Base-by-base conservation (phyloP, 306 rosid genomes). In the Trifolium repens region DNA sequence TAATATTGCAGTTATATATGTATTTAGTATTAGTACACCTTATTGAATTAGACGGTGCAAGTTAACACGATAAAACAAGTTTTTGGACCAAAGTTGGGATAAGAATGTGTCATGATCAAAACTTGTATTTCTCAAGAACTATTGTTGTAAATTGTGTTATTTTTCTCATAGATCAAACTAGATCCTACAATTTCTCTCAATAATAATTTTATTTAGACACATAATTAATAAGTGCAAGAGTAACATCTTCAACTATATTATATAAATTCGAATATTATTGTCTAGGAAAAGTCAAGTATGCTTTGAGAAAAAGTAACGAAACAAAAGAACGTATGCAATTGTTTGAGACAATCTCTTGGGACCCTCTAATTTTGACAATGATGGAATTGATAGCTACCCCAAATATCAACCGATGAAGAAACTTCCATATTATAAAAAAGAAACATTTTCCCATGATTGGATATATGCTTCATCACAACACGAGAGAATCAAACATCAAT, bases 401-500 rank as follows among this genome's bases (percentile, higher is more conserved):
- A 12, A 30, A 12, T 27, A 12, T 27, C 10, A 27, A 60, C 40
- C 66, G 66, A 60, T 30, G 66, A 60, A 60, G 69, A 64, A 63
- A 63, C 49, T 63, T 63, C 49, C 62, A 57, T 57, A 10, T 27
- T 2, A 35, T 35, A 4, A 63, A 63, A 63, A 63, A 59, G 39
- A 59, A 63, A 63, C 69, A 37, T 59, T 54, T 60, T 19, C 66
- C 66, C 66, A 60, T 60, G 71, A 66, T 66, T 66, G 53, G 35
- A 66, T 57, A 57, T 57, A 57, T 66, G 12, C 71, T 66, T 66
- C 34, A 66, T 19, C 53, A 66, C 37, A 22, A 12, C 65, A 73
- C 59, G 82, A 49, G 73, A 78, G 85, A 73, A 78, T 78, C 66
- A 70, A 61, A 12, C 32, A 22, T 77, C 19, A 37, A 30, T n/a